Conservation (phyloP, 306 rosid species). For the Hippophae rhamnoides region DNA sequence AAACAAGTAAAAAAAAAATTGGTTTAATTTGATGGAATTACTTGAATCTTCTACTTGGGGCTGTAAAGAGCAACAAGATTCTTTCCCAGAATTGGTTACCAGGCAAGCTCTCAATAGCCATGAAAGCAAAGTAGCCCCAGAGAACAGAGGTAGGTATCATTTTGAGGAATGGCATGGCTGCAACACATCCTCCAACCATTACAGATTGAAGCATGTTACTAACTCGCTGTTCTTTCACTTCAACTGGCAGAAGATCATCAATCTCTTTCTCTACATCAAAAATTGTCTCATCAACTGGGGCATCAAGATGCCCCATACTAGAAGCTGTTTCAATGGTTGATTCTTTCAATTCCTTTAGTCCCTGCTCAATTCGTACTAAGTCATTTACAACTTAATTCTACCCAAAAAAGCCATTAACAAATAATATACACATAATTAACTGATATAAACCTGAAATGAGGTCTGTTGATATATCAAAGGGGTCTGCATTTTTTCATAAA, state of each 20-base stretch:
- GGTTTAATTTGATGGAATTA: conserved; percentile 11
- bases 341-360: conserved; percentile 80
- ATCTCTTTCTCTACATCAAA: conserved; percentile 92
- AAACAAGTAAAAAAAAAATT: background rate
- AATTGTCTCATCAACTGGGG: conserved; percentile 74
- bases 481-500: conserved; percentile 88
- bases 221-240: conserved; percentile 89
- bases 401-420: no score
- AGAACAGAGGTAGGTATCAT: conserved; percentile 96
- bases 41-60: conserved; percentile 90
- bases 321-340: conserved; percentile 81
- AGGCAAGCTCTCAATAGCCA: conserved; percentile 97
- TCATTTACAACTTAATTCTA: background rate
- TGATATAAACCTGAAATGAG: conserved; percentile 37
- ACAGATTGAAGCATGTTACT: conserved; percentile 79
- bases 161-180: conserved; percentile 95
- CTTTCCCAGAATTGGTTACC: conserved; percentile 99
- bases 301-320: conserved; percentile 67
- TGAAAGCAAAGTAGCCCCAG: conserved; percentile 98
- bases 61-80: conserved; percentile 81
- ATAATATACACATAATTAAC: background rate
- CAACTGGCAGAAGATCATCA: conserved; percentile 85
- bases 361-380: conserved; percentile 28
- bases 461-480: conserved; percentile 74
- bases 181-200: conserved; percentile 90